phyloP scores from a whole-genome alignment of 2,329 filamentous ascomycete species.

The Clarireedia hainanense region DNA sequence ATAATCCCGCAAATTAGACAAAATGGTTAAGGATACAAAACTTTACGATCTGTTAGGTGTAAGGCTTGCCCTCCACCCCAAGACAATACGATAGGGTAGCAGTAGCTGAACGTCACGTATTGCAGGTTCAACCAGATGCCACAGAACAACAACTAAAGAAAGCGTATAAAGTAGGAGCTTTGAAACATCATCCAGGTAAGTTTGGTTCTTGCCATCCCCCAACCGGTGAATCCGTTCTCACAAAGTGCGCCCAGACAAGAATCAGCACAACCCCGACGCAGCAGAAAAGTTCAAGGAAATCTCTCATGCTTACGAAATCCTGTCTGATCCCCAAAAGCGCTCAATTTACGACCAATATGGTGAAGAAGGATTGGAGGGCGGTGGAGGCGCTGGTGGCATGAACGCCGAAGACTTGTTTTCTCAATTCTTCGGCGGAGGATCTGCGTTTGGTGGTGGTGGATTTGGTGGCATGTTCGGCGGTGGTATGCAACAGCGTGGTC shows the following conservation, averaged over 20 bases:
- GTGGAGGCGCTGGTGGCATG: constrained; percentile 73
- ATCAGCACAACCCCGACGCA: constrained; percentile 83
- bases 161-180: constrained; percentile 74
- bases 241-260: constrained; percentile 64
- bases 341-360: constrained; percentile 94
- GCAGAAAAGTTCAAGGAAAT: constrained; percentile 99
- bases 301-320: constrained; percentile 89
- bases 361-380: constrained; percentile 90
- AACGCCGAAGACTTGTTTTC: constrained; percentile 93
- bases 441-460: constrained; percentile 58
- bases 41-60: constrained; percentile 74
- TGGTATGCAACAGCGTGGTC: constrained; percentile 72
- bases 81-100: background rate
- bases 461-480: constrained; percentile 71
- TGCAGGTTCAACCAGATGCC: constrained; percentile 67
- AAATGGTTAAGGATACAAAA: constrained; percentile 73
- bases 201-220: constrained; percentile 12
- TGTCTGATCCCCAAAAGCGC: constrained; percentile 89
- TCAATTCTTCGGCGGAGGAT: constrained; percentile 81
- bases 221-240: background rate
- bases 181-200: constrained; percentile 80
- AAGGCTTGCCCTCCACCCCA: constrained; percentile 31
- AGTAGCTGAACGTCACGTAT: constrained; percentile 24
- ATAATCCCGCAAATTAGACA: constrained; percentile 25
- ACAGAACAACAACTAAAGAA: constrained; percentile 86